These are phyloP conservation scores for Pythium graminicola DNA, from an alignment of 352 stramenopile genomes.

Conservation along the genomic window DNA sequence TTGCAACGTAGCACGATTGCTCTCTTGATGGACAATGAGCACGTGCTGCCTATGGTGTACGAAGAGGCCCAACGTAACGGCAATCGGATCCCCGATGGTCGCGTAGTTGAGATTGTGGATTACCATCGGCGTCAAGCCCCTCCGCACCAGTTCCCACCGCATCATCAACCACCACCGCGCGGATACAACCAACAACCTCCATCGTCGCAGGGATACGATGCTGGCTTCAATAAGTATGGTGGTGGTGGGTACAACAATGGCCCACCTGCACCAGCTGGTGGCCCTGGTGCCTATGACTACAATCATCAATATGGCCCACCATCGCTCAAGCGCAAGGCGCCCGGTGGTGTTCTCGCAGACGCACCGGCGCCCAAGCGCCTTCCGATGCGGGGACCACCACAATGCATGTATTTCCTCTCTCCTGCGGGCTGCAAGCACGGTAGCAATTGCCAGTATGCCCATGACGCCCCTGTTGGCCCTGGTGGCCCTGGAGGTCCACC, in stretches of 20 bases:
- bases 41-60: constrained; percentile 68
- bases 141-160: constrained; percentile 1
- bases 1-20: constrained; percentile 68
- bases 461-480: constrained; percentile 53
- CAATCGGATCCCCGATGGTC: constrained; percentile 65
- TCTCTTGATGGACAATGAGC: constrained; percentile 63
- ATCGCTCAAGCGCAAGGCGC: constrained; percentile 39
- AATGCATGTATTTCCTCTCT: constrained; percentile 69
- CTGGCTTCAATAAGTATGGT: constrained; percentile 19
- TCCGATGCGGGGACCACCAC: constrained; percentile 39
- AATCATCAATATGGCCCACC: constrained; percentile 14
- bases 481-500: constrained; percentile 24
- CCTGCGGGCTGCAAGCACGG: constrained; percentile 69
- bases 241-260: constrained; percentile 15
- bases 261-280: constrained; percentile 8
- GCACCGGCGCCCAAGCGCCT: constrained; percentile 38
- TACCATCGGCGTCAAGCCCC: constrained; percentile 40
- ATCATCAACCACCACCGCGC: constrained; percentile 5
- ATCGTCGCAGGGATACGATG: constrained; percentile 12
- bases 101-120: constrained; percentile 76
- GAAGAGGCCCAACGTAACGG: constrained; percentile 75
- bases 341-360: constrained; percentile 30
- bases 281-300: constrained; percentile 19
- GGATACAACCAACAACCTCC: constrained; percentile 14
- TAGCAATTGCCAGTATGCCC: constrained; percentile 55